Percentiles rank a stretch among this genome's conserved stretches.
Evolutionary conservation across 2,329 filamentous ascomycete species (phyloP).

Genomic region (Phaeosphaeriaceae sp.): DNA sequence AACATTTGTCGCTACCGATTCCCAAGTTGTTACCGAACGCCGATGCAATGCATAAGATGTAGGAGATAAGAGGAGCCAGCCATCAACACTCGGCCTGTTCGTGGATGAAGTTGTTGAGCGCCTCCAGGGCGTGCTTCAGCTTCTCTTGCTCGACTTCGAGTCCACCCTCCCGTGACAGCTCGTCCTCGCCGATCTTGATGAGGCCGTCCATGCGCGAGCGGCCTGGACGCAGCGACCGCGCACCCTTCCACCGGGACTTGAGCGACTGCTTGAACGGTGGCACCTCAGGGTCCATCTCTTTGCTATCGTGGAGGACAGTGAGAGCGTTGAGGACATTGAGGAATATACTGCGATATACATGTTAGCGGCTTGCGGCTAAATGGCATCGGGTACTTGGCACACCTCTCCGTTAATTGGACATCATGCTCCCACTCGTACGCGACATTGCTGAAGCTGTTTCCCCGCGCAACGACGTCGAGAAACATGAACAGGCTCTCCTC

Average conservation of each 20-base stretch:
- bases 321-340: slow-evolving; percentile 45
- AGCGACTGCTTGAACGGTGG: slow-evolving; percentile 39
- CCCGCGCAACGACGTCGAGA: slow-evolving; percentile 47
- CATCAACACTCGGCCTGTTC: slow-evolving; percentile 41
- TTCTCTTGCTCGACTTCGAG: slow-evolving; percentile 44
- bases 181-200: slow-evolving; percentile 44
- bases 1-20: slow-evolving; percentile 9
- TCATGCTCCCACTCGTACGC: slow-evolving; percentile 47
- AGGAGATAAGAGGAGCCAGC: slow-evolving; percentile 13
- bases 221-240: slow-evolving; percentile 37
- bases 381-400: slow-evolving; percentile 18
- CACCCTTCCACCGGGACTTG: slow-evolving; percentile 42
- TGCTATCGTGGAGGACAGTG: slow-evolving; percentile 40
- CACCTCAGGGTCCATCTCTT: slow-evolving; percentile 40
- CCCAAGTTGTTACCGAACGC: slow-evolving; percentile 30
- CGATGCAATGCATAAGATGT: slow-evolving; percentile 24
- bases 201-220: slow-evolving; percentile 40
- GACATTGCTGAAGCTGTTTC: slow-evolving; percentile 42
- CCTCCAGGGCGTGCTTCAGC: slow-evolving; percentile 42
- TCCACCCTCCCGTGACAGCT: slow-evolving; percentile 38
- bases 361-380: slow-evolving; percentile 19
- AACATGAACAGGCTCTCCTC: slow-evolving; percentile 49
- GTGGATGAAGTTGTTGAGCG: slow-evolving; percentile 50
- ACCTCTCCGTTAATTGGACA: slow-evolving; percentile 46
- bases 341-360: slow-evolving; percentile 38